Evolutionary conservation across 1,139 yeast species (phyloP), one percentile per base, ranked within the genome.

Genomic region (Meyerozyma athensensis): DNA sequence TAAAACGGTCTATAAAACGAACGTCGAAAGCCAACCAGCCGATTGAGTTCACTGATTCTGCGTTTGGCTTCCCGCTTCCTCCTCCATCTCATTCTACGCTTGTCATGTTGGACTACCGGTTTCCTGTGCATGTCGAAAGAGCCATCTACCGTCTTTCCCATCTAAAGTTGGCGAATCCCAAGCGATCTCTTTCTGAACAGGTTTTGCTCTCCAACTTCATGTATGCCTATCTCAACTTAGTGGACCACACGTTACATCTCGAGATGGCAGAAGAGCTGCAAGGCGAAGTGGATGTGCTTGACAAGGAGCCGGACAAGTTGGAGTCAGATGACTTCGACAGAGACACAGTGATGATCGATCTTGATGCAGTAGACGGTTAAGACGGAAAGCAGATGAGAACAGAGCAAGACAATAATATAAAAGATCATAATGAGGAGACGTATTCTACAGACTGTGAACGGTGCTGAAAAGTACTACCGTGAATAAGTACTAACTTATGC

Each of bases 221-320:
- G 98, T 92, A 92, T 58, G 94, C 97, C 0, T 92, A 92, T 61
- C 74, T 92, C 68, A 92, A 92, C 55, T 69, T 92, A 59, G 96
- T 92, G 41, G 95, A 92, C 59, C 97, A 90, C 51, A 82, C 92
- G 6, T 66, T 84, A 48, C 86, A 82, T 58, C 61, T 84, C 46
- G 90, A 84, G 23, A 31, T 31, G 34, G 34, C 24, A 5, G 34
- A 31, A 17, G 32, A 28, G 19, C 32, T 17, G 20, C 32, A 19
- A 19, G 16, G 24, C 8, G 34, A 31, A 12, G 8, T 20, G 10
- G 34, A 31, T 7, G 9, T 19, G 14, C 28, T 24, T 2, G 28
- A 17, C 12, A 24, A 24, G 14, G 28, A 24, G 14, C 28, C 28
- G 18, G 24, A 19, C 5, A 19, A 31, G 34, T n/a, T 19, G 8